Percentiles rank a stretch among this genome's conserved stretches.
These are phyloP conservation scores for Ophiostoma piceae DNA, from an alignment of 2,329 filamentous ascomycete species.

Conservation along the genomic window DNA sequence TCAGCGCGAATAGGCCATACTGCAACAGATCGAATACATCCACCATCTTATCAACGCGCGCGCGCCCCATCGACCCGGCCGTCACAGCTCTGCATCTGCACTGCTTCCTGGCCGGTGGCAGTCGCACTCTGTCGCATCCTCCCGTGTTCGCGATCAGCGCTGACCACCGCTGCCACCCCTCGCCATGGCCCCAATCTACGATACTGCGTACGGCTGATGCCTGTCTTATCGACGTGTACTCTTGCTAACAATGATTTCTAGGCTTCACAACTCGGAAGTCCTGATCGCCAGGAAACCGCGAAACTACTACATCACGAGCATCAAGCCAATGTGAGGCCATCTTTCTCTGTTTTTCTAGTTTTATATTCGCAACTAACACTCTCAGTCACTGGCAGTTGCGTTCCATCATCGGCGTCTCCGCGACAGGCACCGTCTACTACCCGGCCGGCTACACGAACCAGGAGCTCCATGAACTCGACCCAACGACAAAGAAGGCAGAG, in stretches of 20 bases:
- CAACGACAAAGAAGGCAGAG: constrained; percentile 64
- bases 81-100: constrained; percentile 8
- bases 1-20: too few species aligned
- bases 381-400: constrained; percentile 79
- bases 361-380: not conserved
- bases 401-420: constrained; percentile 78
- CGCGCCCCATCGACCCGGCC: constrained; percentile 5
- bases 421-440: constrained; percentile 76
- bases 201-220: not conserved
- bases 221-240: not conserved
- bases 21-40: not conserved
- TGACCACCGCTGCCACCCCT: constrained; percentile 5
- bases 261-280: constrained; percentile 42
- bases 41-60: not conserved
- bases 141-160: constrained; percentile 12
- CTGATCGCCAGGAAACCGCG: constrained; percentile 57
- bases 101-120: constrained; percentile 12
- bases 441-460: constrained; percentile 65
- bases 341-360: not conserved
- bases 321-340: constrained; percentile 56
- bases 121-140: constrained; percentile 9
- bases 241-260: not conserved
- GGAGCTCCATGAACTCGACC: constrained; percentile 62
- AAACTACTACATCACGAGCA: constrained; percentile 62
- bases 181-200: constrained; percentile 7